Percentiles rank a stretch among this genome's conserved stretches.
phyloP scores from a whole-genome alignment of 805 yeast genomes.

The Metschnikowia matae region DNA sequence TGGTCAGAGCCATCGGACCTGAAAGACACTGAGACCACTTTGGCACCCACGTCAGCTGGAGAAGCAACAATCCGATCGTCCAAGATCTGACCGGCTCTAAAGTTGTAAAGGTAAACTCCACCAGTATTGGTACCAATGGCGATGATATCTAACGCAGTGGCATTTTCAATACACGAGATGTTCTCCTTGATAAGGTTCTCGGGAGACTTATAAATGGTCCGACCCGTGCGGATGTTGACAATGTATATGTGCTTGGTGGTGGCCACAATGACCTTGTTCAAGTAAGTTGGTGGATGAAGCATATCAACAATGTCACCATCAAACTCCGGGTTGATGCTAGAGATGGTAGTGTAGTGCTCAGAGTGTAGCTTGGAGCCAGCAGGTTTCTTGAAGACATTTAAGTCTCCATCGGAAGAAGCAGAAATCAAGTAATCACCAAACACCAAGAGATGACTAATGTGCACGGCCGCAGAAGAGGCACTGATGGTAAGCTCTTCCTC shows the following conservation, averaged over 20 bases:
- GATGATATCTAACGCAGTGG: conserved; percentile 82
- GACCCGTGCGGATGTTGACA: conserved; percentile 75
- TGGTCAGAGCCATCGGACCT: conserved; percentile 89
- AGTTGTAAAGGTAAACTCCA: conserved; percentile 57
- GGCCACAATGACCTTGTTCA: conserved; percentile 85
- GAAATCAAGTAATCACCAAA: conserved; percentile 81
- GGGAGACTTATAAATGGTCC: conserved; percentile 53
- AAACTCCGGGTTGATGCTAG: conserved; percentile 45
- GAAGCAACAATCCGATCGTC: conserved; percentile 46
- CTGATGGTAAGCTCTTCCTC: conserved; percentile 27
- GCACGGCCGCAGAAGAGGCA: conserved; percentile 20
- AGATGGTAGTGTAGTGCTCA: conserved; percentile 64
- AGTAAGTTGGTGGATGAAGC: conserved; percentile 83
- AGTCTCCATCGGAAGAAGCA: conserved; percentile 35
- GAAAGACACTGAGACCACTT: conserved; percentile 66
- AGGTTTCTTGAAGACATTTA: conserved; percentile 54
- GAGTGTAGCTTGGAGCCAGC: conserved; percentile 45
- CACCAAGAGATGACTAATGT: conserved; percentile 48
- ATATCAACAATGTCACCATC: conserved; percentile 70
- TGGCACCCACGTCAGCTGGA: conserved; percentile 35
- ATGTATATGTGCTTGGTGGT: conserved; percentile 60
- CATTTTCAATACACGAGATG: conserved; percentile 67
- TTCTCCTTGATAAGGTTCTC: conserved; percentile 46
- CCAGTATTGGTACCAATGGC: conserved; percentile 78
- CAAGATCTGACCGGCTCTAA: conserved; percentile 58